Base-by-base conservation (phyloP, 352 stramenopile species). In the Peronospora farinosa region DNA sequence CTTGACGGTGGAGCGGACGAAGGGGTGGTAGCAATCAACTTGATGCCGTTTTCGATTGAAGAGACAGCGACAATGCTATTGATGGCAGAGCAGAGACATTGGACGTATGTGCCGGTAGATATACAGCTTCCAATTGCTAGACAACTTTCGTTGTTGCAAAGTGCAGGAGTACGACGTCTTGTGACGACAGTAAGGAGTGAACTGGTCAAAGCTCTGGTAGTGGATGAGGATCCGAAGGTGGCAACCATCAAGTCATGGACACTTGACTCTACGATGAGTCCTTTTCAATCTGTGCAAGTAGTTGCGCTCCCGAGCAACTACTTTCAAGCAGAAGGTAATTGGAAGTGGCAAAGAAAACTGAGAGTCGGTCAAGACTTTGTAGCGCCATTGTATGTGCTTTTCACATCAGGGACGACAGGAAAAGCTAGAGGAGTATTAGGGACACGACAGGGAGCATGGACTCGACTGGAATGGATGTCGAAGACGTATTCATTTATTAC, bases 361-460 rank as follows among this genome's bases (percentile, higher is more conserved):
- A 32, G 15, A 53, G 30, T 27, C 5, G 49, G 23, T 8, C 25
- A 21, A 28, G 21, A 33, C 0, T 15, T 52, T 40, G 47, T 28
- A 36, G 36, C 38, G 15, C 67, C 75, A 10, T 28, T 87, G 37
- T 84, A 87, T 42, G 53, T 87, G 25, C 31, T 87, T 15, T 81
- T 67, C 45, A 87, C 75, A 6, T 87, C 75, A 13, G 75, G 75
- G 2, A 76, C 75, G 11, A 84, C 71, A 13, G 69, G 64, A 1
- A 15, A 59, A 0, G 53, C 66, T 11, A 73, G 69, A 37, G 64
- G 71, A n/a, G 71, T 87, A 7, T 11, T 84, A 12, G 75, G 75
- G 0, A 78, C 71, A 10, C 51, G 75, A 17, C 11, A 10, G 1
- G 75, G 75, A 1, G 66, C 67, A 2, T 67, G 60, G 37, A 65